Evolutionary conservation across 2,329 filamentous ascomycete genomes (phyloP).

Genomic region (Apiospora pterosperma): DNA sequence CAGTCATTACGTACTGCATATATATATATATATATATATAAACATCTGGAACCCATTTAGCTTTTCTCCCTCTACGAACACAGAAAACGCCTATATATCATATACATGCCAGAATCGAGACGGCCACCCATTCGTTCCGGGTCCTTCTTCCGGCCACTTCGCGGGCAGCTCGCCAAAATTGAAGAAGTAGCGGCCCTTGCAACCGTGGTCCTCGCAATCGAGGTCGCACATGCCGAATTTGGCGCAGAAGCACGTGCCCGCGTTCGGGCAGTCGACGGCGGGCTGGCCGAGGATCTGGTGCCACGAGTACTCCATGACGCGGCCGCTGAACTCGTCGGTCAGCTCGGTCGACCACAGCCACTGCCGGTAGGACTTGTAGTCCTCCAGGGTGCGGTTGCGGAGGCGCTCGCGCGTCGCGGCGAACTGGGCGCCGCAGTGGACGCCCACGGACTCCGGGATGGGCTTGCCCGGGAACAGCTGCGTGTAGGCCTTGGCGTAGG

Average conservation of each 20-base stretch:
- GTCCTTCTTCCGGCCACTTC: slow-evolving; percentile 10
- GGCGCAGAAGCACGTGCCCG: slow-evolving; percentile 53
- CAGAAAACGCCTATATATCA: background rate
- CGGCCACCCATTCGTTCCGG: slow-evolving; percentile 11
- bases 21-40: background rate
- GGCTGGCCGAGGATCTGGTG: slow-evolving; percentile 33
- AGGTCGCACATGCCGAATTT: slow-evolving; percentile 49
- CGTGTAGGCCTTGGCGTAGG: slow-evolving; percentile 19
- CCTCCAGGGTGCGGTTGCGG: slow-evolving; percentile 33
- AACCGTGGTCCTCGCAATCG: slow-evolving; percentile 31
- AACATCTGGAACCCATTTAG: background rate
- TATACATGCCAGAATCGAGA: slow-evolving; percentile 5
- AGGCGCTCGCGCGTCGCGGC: slow-evolving; percentile 45
- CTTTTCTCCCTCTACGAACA: background rate
- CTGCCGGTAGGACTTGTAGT: slow-evolving; percentile 45
- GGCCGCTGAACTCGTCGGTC: slow-evolving; percentile 42
- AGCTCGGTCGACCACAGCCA: slow-evolving; percentile 47
- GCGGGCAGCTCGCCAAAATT: slow-evolving; percentile 13
- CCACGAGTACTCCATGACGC: slow-evolving; percentile 55
- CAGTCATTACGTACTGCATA: background rate
- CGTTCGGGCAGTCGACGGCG: slow-evolving; percentile 48
- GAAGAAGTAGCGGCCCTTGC: slow-evolving; percentile 41
- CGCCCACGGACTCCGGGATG: slow-evolving; percentile 36
- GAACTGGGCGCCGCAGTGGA: slow-evolving; percentile 52
- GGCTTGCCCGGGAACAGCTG: slow-evolving; percentile 18